Evolutionary conservation across 2,329 filamentous ascomycete genomes (phyloP).

Genomic region (Hypoxylon sp.): DNA sequence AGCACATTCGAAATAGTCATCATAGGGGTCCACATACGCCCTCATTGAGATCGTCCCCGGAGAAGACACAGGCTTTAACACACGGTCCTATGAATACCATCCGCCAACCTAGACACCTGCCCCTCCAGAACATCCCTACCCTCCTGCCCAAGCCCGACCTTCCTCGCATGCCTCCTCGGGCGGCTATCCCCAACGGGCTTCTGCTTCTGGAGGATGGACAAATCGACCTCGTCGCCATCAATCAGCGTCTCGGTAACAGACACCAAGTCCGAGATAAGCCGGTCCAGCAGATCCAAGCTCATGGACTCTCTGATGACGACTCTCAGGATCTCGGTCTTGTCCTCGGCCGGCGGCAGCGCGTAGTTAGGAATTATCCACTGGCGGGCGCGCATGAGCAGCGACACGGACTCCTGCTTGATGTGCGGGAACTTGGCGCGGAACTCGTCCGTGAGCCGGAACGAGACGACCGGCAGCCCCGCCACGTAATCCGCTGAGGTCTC

Average conservation of each 20-base stretch:
- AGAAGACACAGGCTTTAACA: slow-evolving; percentile 41
- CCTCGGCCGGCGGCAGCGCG: slow-evolving; percentile 73
- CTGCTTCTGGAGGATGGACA: slow-evolving; percentile 61
- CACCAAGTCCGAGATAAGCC: slow-evolving; percentile 73
- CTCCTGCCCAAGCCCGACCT: slow-evolving; percentile 23
- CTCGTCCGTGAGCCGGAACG: slow-evolving; percentile 73
- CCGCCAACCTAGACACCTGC: slow-evolving; percentile 45
- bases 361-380: slow-evolving; percentile 83
- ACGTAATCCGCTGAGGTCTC: slow-evolving; percentile 73
- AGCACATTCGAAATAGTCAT: neutral
- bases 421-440: slow-evolving; percentile 74
- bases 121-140: slow-evolving; percentile 31
- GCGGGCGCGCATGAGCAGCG: slow-evolving; percentile 73
- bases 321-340: slow-evolving; percentile 75
- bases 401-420: slow-evolving; percentile 74
- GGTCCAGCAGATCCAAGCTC: slow-evolving; percentile 76
- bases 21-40: neutral
- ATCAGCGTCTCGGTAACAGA: slow-evolving; percentile 74
- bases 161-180: slow-evolving; percentile 19
- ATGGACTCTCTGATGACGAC: slow-evolving; percentile 77
- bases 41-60: neutral
- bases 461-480: slow-evolving; percentile 76
- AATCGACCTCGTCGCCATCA: slow-evolving; percentile 65
- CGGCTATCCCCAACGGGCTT: slow-evolving; percentile 36
- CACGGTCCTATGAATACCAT: slow-evolving; percentile 54